Base-by-base conservation (phyloP, 2,329 filamentous ascomycete genomes). In the Calonectria pseudoturangicola region DNA sequence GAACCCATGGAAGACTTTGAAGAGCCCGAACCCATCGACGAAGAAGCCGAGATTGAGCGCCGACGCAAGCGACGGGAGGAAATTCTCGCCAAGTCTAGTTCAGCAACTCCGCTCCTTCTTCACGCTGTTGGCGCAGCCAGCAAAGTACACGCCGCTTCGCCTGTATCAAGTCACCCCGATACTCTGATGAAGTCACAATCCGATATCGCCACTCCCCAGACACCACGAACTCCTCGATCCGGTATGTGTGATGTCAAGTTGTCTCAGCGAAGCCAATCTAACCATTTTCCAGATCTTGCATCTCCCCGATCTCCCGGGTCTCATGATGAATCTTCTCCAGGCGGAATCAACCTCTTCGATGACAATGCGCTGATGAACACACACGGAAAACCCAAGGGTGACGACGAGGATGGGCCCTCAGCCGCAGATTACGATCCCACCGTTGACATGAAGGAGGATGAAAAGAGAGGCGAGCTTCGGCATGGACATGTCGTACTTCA, bases 361-460 rank as follows among this genome's bases (percentile, higher is more conserved):
- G 93, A 95, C 80, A 88, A 91, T 70, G 90, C 92, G 76, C 88
- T 95, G 75, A 90, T 92, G 83, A 94, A 94, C 80, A 86, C 82
- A 6, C 88, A 91, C 77, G 87, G 85, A 43, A 84, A 86, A 74
- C 79, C 78, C 50, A 85, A 86, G 62, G 73, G 74, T 18, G 76
- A 81, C 13, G 86, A 88, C 2, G 89, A 91, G 75, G 93, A 97
- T 79, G 95, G 93, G 8, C 94, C 94, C 7, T 98, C 95, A n/a
- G 96, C 96, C 56, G 95, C 95, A 72, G 95, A 98, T 83, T 98
- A 98, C 82, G 95, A 98, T 81, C 96, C 96, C 1, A 97, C 93
- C 1, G 88, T 92, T 77, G 96, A 98, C 81, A 97, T 96, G 94
- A 89, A 93, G 82, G 94, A 97, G 83, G 95, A 98, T 77, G 91